Percentiles rank a stretch among this genome's conserved stretches.
Evolutionary conservation across 2,329 filamentous ascomycete species (phyloP).

Genomic region (Trichoderma aggressivum): DNA sequence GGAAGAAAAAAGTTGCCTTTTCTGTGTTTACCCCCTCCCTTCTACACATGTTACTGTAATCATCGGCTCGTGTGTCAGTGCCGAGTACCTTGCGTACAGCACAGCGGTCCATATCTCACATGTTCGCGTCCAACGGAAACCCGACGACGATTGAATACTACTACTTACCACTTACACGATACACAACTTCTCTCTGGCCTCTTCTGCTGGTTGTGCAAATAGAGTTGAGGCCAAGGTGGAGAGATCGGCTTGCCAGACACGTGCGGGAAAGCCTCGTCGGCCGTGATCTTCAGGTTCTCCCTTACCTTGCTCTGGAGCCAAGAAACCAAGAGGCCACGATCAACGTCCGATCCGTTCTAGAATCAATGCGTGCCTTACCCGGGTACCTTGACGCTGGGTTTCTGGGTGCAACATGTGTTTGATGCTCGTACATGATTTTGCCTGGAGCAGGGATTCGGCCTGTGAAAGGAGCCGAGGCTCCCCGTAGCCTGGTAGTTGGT

Average conservation of each 20-base stretch:
- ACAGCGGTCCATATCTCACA: no score
- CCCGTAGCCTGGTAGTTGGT: not conserved
- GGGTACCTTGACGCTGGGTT: not conserved
- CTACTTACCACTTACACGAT: no score
- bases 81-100: no score
- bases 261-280: slow-evolving; percentile 1
- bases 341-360: slow-evolving; percentile 8
- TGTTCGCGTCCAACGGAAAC: not conserved
- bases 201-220: slow-evolving; percentile 17
- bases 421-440: not conserved
- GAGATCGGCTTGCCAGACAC: slow-evolving; percentile 16
- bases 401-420: not conserved
- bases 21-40: not conserved
- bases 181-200: no score
- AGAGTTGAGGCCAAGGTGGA: slow-evolving; percentile 16
- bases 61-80: not conserved
- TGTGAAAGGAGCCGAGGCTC: not conserved
- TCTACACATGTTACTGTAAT: not conserved
- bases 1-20: not conserved
- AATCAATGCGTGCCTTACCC: not conserved
- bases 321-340: slow-evolving; percentile 12
- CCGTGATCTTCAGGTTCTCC: slow-evolving; percentile 17
- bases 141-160: not conserved
- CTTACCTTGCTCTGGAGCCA: not conserved
- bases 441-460: not conserved